A percentile compares a stretch with the other conserved stretches of the same genome.
Evolutionary conservation across 805 yeast genomes (phyloP).

Genomic region (Peterozyma toletana): DNA sequence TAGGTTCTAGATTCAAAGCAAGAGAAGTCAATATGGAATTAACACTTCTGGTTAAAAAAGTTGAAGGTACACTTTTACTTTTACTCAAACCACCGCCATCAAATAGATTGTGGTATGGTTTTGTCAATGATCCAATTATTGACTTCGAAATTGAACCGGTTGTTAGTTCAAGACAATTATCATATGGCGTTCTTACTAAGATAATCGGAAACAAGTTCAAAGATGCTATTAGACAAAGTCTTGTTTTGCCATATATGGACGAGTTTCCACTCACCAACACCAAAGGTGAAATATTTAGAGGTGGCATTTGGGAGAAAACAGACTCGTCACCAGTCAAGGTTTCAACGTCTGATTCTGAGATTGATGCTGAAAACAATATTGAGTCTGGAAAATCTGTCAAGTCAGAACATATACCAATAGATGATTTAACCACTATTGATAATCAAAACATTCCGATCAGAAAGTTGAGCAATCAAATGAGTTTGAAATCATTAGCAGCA

Average conservation of each 20-base stretch:
- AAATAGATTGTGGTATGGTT: conserved; percentile 84
- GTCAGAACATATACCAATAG: neutral
- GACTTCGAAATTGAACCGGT: conserved; percentile 80
- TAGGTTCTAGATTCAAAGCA: conserved; percentile 70
- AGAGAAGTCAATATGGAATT: conserved; percentile 69
- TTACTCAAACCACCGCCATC: conserved; percentile 87
- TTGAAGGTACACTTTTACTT: conserved; percentile 69
- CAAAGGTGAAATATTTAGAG: conserved; percentile 66
- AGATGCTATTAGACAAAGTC: conserved; percentile 70
- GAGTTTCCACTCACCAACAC: conserved; percentile 72
- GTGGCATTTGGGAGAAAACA: conserved; percentile 82
- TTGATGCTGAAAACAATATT: conserved; percentile 6
- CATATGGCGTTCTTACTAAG: conserved; percentile 73
- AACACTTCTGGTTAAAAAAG: conserved; percentile 55
- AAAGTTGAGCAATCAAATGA: neutral
- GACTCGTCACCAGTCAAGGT: conserved; percentile 13
- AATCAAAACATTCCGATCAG: neutral
- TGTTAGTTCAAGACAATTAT: conserved; percentile 77
- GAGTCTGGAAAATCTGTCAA: conserved; percentile 2
- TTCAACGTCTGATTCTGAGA: conserved; percentile 2
- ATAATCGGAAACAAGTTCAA: conserved; percentile 71
- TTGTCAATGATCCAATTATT: conserved; percentile 70
- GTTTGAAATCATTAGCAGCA: no score
- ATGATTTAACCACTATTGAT: conserved; percentile 3
- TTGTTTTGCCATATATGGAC: conserved; percentile 87